Evolutionary conservation across 495 filamentous ascomycete genomes (phyloP), one percentile per base, ranked within the genome.

Genomic region (Xylaria palmicola): DNA sequence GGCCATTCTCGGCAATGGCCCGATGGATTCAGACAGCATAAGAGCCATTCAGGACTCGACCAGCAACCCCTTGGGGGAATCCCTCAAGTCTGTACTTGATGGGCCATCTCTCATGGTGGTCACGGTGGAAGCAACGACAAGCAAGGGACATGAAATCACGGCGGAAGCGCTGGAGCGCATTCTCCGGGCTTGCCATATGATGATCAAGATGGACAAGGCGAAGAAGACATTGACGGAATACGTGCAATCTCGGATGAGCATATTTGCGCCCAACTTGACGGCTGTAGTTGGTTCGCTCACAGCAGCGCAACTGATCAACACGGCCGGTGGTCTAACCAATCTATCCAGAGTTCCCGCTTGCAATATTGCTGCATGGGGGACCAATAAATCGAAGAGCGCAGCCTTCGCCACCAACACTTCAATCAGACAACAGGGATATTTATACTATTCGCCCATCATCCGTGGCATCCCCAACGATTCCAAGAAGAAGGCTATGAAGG

Each of bases 261-360:
- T 96, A 47, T 97, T 97, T 67, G 94, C 95, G 10, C 94, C 94
- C 8, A 98, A 98, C 65, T 78, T 97, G 36, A 95, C 95, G n/a
- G 86, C 86, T 17, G 83, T 98, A 30, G 88, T 98, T 57, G 94
- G 95, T 43, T 92, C 93, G 2, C 82, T 96, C n/a, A 97, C 93
- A 8, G 93, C 95, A 24, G 95, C 94, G 22, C 94, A 97, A 76
- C 85, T 98, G 26, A 89, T 98, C 62, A 98, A 97, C 74, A 91
- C 90, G 60, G 86, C 90, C 1, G 95, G 94, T 64, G 94, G 94
- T 20, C 75, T 98, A 26, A 88, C 85, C 5, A 92, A 92, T 56
- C 85, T 98, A 29, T 91, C 92, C 22, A 93, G 95, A 66, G 90
- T 93, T 4, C 95, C 95, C 0, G 85, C 95, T 2, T 97, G 93